A percentile compares a stretch with the other conserved stretches of the same genome.
Evolutionary conservation across 73 alveolate species (phyloP).

Genomic region (Paramecium pentaurelia): DNA sequence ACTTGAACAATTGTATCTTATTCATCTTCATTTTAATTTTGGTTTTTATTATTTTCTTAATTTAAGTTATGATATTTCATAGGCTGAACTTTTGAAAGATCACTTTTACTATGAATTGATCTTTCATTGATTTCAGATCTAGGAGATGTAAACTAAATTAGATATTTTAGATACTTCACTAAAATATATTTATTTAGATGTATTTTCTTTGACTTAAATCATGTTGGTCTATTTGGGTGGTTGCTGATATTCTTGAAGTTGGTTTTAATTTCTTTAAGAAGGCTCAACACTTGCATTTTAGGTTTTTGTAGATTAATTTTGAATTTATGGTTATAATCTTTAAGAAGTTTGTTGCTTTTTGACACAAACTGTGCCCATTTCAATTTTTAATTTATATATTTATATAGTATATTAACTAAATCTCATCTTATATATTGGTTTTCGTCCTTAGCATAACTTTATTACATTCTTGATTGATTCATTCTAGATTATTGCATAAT

Average conservation of each 20-base stretch:
- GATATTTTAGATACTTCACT: neutral
- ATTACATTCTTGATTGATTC: slow-evolving; percentile 15
- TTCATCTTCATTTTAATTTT: neutral
- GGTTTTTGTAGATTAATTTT: neutral
- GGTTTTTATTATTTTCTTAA: neutral
- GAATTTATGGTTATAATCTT: neutral
- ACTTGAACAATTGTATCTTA: neutral
- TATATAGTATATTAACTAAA: neutral
- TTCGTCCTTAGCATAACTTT: neutral
- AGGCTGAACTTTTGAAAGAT: neutral
- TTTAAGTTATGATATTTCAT: neutral
- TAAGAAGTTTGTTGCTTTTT: neutral
- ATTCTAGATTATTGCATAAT: slow-evolving; percentile 22
- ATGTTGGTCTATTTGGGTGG: neutral
- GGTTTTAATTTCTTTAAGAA: neutral
- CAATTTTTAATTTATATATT: neutral
- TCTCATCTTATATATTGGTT: neutral
- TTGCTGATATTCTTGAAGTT: neutral
- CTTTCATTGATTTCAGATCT: neutral
- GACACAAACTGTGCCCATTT: neutral
- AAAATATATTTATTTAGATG: neutral
- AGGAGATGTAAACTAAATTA: neutral
- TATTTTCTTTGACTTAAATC: neutral
- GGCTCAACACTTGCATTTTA: neutral
- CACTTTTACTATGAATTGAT: neutral